Base-by-base conservation (phyloP, 179 eudicot genomes). In the Spinacia oleracea region DNA sequence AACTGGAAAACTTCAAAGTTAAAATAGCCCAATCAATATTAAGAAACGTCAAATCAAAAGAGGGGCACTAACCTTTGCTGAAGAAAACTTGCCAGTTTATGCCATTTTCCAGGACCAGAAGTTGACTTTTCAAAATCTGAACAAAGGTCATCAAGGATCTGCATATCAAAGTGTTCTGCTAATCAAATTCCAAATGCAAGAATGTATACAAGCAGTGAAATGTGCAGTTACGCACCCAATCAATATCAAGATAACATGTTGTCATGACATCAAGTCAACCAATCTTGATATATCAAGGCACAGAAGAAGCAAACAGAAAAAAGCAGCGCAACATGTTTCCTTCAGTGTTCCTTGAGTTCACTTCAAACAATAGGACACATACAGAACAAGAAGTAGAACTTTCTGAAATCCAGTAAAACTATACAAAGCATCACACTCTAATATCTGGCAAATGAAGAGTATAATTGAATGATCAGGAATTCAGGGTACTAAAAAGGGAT, bases 21-120 rank as follows among this genome's bases (percentile, higher is more conserved):
- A 35, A 38, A 27, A 40, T 23, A 51, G 63, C 72, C 25, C 73
- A 77, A 51, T 50, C 15, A 14, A 9, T 15, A 35, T 23, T 27
- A 16, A 15, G 32, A 77, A 5, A 70, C 0, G 42, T 10, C 6
- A 45, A 67, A 12, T 40, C 23, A 48, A 43, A 25, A 45, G 48
- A 43, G 11, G 45, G 48, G 10, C 16, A 77, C 88, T 31, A 78
- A 96, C 99, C 99, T 96, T 65, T 96, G 97, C 79, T 84, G 91
- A 46, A 96, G 86, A 81, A 93, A 96, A 18, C 69, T 43, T 59
- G 90, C 80, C 77, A 91, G 82, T 71, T 92, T 96, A 66, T 65
- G 87, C 98, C 98, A 94, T 80, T 94, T 96, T 71, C 89, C 99
- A 31, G 97, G 99, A 78, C 99, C 99, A 83, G 89, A 86, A 81